These are phyloP conservation scores for Pythium grandisporangium DNA, from an alignment of 352 stramenopile species.

Conservation along the genomic window DNA sequence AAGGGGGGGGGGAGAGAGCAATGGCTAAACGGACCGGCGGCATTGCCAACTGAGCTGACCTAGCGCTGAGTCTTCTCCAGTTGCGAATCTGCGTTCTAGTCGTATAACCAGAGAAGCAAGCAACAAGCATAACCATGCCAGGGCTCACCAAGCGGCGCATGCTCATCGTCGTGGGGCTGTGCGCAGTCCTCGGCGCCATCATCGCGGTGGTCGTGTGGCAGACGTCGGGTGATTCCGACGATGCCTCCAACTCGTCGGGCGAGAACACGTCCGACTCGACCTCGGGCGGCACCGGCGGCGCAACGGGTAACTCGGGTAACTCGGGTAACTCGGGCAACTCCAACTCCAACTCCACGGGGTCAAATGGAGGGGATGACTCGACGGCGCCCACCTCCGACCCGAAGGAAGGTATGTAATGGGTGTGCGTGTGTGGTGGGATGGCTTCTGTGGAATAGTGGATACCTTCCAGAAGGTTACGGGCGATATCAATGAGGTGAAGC, in stretches of 20 bases:
- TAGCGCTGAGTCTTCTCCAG: not conserved
- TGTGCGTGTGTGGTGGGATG: not conserved
- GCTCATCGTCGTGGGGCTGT: constrained; percentile 27
- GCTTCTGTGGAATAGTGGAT: too few species aligned
- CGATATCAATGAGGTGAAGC: not conserved
- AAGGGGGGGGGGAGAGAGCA: not conserved
- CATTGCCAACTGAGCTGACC: not conserved
- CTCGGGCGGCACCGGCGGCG: constrained; percentile 8
- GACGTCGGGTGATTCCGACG: constrained; percentile 12
- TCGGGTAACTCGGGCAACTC: constrained; percentile 6
- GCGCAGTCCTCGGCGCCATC: constrained; percentile 29
- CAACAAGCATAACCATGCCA: constrained; percentile 2
- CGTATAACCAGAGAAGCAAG: too few species aligned
- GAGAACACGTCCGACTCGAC: not conserved
- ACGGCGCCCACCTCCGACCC: constrained; percentile 33
- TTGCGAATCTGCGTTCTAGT: not conserved
- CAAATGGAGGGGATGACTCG: constrained; percentile 11
- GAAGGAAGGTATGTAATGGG: constrained; percentile 16
- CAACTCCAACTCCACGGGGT: constrained; percentile 14
- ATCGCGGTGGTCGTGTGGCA: constrained; percentile 38
- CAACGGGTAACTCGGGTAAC: constrained; percentile 8
- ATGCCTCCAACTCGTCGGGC: constrained; percentile 1
- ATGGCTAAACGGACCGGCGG: not conserved
- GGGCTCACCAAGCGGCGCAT: constrained; percentile 16
- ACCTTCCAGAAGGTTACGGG: too few species aligned